Evolutionary conservation across 805 yeast species (phyloP), one percentile per base, ranked within the genome.

Genomic region (Kazachstania psychrophila): DNA sequence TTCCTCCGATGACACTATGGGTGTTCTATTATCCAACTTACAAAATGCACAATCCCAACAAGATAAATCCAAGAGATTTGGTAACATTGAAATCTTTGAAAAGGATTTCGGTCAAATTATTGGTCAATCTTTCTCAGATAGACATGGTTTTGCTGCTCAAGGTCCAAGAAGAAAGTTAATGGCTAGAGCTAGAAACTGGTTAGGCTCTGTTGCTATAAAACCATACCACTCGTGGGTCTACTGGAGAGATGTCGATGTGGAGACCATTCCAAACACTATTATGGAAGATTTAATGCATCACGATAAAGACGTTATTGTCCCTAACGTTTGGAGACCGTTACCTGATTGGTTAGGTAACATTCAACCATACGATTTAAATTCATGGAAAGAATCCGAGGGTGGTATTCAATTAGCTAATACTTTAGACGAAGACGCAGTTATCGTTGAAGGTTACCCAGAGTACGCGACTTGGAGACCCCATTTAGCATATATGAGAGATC

Each of bases 181-280:
- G 97, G 97, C 94, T 4, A 70, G 87, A 41, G 96, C 96, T 5
- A 71, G 97, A 58, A 89, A 89, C 60, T 89, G 97, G 97, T 65
- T 89, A 29, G 74, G 87, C 55, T 66, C 89, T 1, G 86, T 81
- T 6, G 94, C 95, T 1, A 60, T 89, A 34, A 79, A 78, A 57
- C 96, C 97, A 1, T 78, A 89, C 57, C 97, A 89, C 57, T 77
- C 94, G 6, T 87, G 88, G 82, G 96, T 89, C 6, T 87, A 88
- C 59, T 89, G 97, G 97, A 70, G 97, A 61, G 97, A 89, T 64
- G 95, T 92, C 10, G 97, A 89, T 60, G 95, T 89, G n/a, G 95
- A 88, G 57, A 78, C 88, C 0, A 76, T 81, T 22, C 94, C 96
- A 4, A 70, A 78, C 1, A 79, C 95, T 1, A 75, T 88, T 42